Base-by-base conservation (phyloP, 345 rosid genomes). In the Kandelia obovata region DNA sequence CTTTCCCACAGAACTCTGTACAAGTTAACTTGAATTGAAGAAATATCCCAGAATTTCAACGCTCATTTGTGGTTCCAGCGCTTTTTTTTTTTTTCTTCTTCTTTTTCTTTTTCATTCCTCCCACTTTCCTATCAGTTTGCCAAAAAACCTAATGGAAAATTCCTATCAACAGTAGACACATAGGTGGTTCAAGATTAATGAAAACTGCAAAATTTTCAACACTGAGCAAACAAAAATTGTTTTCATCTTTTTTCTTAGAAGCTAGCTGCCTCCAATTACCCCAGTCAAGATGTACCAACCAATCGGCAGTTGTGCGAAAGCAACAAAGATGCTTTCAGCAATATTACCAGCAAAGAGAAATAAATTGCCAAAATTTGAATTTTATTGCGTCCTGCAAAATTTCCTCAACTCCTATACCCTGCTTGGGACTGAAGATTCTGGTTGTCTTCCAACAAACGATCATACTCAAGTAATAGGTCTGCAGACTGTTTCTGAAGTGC, bases 401-500 rank as follows among this genome's bases (percentile, higher is more conserved):
- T 62, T 71, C 56, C 70, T 83, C 77, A 81, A 4, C 69, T 68
- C 67, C 64, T 68, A 67, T 77, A 84, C 56, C 94, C 91, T 66
- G 81, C 78, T 65, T 83, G 88, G 76, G 75, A 82, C 80, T 91
- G 98, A 69, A 93, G 94, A 71, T 73, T 89, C 65, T 89, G 95
- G 80, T 93, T 93, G 77, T 88, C 91, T 80, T 93, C 97, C 55
- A 93, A 72, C 35, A 93, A 73, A 30, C 89, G 86, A 56, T 91
- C 98, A 57, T 93, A 93, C 78, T 91, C 97, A 20, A 93, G 88
- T 52, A 93, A 83, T 3, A 93, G 68, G 67, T 91, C 98, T 7
- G 92, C 89, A 57, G 97, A 85, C 70, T 89, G 98, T 59, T 89
- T 87, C 70, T 93, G 97, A 34, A 93, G 98, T 49, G 90, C 64